Evolutionary conservation across 208 protist species (phyloP), one percentile per base, ranked within the genome.

Genomic region (Wallacemonas collosoma): DNA sequence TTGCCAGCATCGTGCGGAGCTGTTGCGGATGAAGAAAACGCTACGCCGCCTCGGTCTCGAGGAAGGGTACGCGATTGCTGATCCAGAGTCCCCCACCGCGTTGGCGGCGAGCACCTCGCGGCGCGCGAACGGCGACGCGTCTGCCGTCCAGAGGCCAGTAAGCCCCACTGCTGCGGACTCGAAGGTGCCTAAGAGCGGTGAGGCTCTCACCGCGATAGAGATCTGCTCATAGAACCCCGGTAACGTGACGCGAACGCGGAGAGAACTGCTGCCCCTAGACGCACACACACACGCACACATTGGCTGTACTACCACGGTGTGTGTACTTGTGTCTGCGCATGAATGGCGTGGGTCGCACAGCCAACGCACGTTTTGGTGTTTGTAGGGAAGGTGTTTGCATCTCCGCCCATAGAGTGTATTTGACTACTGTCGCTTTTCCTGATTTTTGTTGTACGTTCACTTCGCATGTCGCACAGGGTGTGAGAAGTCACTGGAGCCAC

Each of bases 21-120:
- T 96, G 9, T 79, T 94, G 38, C 83, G 81, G 43, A 94, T 96
- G 67, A 84, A 89, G 45, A 82, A 87, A 43, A 43, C 93, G 56
- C 78, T 96, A 14, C 65, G 81, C 1, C 79, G 85, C 35, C 77
- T 94, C n/a, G 87, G 89, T 4, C 50, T 90, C 40, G 75, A 85
- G 9, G 86, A 86, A 54, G 80, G 84, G 3, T 79, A 84, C 9
- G 57, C 77, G 2, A 45, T 76, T n/a, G 64, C 73, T 4, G 44
- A 74, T 0, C 56, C 5, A 6, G 63, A 65, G n/a, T 65, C 60
- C n/a, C 36, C 60, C 12, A 48, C 36, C 41, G 41, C 5, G 15
- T 17, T 7, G 53, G 17, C 60, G 5, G 60, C 26, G 3, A 8
- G 14, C 11, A 26, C n/a, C 17, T 44, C 60, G 26, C 60, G n/a